Evolutionary conservation across 192 early-diverging fungal species (phyloP).

Genomic region (Kickxella alabastrina): DNA sequence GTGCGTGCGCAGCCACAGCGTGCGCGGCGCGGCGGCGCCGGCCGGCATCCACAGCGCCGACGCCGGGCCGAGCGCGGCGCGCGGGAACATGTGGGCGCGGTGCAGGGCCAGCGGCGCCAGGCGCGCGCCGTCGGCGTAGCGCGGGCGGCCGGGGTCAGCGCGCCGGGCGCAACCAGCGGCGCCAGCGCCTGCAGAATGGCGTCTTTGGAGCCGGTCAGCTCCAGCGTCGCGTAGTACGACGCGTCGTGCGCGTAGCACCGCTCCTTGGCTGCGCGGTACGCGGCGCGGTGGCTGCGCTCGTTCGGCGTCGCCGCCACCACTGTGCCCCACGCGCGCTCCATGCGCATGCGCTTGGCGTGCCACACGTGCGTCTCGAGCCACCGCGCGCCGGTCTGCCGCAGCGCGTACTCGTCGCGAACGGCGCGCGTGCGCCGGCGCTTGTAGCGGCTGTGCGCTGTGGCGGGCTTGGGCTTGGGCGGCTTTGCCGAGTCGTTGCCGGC

Average conservation of each 20-base stretch:
- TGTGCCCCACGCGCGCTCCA: slow-evolving; percentile 76
- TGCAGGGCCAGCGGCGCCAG: slow-evolving; percentile 37
- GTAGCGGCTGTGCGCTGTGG: slow-evolving; percentile 31
- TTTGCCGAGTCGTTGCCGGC: neutral
- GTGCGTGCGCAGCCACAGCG: slow-evolving; percentile 80
- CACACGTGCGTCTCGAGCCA: slow-evolving; percentile 99
- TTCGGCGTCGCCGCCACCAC: slow-evolving; percentile 72
- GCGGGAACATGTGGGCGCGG: slow-evolving; percentile 29
- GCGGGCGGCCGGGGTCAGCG: neutral
- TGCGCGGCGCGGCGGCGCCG: slow-evolving; percentile 18
- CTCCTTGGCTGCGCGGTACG: slow-evolving; percentile 71
- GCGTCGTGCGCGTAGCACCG: slow-evolving; percentile 79
- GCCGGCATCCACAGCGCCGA: slow-evolving; percentile 71
- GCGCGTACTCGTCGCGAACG: slow-evolving; percentile 35
- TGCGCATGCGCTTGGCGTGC: slow-evolving; percentile 98
- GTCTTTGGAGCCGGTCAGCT: slow-evolving; percentile 58
- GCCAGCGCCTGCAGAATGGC: slow-evolving; percentile 54
- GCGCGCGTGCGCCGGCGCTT: slow-evolving; percentile 31
- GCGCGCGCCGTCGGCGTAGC: slow-evolving; percentile 13
- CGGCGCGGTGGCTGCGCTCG: slow-evolving; percentile 75
- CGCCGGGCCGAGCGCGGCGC: slow-evolving; percentile 63
- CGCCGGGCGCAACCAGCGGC: slow-evolving; percentile 56
- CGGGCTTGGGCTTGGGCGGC: slow-evolving; percentile 14
- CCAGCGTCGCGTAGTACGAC: slow-evolving; percentile 72
- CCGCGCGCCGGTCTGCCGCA: slow-evolving; percentile 53